Evolutionary conservation across 208 protist species (phyloP).

Genomic region (Strigomonas culicis): DNA sequence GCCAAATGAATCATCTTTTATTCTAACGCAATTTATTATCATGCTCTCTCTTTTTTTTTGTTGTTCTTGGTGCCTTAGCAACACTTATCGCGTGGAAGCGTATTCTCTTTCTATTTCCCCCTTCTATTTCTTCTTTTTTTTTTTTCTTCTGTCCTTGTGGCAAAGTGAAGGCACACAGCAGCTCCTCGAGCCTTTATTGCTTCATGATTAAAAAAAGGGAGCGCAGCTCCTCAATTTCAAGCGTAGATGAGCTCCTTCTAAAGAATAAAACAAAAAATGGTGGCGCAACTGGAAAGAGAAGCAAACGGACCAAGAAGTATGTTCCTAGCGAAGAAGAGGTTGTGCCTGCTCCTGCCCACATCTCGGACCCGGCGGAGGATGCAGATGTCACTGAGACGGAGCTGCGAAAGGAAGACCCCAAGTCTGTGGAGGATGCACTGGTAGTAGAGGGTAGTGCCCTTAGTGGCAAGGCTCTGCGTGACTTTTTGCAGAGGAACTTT

Average conservation of each 20-base stretch:
- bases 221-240: not conserved
- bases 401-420: constrained; percentile 22
- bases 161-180: not conserved
- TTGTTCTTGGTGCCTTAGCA: not conserved
- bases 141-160: not conserved
- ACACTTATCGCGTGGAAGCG: too few relatives aligned
- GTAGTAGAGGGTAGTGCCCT: constrained; percentile 47
- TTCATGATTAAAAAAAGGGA: not conserved
- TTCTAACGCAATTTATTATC: not conserved
- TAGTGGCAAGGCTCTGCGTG: constrained; percentile 47
- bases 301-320: not conserved
- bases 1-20: too few relatives aligned
- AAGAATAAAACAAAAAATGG: not conserved
- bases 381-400: constrained; percentile 14
- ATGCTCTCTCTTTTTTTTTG: constrained; percentile 2
- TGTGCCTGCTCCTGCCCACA: not conserved
- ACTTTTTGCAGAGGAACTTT: constrained; percentile 79
- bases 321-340: not conserved
- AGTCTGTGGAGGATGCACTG: constrained; percentile 44
- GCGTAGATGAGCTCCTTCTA: not conserved
- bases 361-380: not conserved
- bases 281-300: not conserved
- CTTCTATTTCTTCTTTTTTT: not conserved
- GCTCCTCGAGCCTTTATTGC: too few relatives aligned
- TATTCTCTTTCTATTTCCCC: too few relatives aligned